These are phyloP conservation scores for Solanum corneliomulleri DNA, from an alignment of 257 asterid genomes.

Conservation along the genomic window DNA sequence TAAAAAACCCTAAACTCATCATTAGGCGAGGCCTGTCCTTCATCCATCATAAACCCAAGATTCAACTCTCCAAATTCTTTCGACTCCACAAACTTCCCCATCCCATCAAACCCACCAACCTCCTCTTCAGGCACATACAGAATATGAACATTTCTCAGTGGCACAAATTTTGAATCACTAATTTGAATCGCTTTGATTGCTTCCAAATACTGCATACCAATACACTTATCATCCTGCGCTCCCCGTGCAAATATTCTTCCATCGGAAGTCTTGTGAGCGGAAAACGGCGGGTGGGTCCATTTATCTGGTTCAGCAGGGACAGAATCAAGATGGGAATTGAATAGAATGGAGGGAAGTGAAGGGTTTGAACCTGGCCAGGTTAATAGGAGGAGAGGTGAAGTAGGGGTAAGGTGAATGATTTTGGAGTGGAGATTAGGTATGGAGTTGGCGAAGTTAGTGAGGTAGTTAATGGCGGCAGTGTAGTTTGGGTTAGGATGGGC, in stretches of 20 bases:
- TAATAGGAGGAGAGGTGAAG: constrained; percentile 64
- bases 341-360: constrained; percentile 54
- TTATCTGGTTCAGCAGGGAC: constrained; percentile 83
- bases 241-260: constrained; percentile 87
- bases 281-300: constrained; percentile 75
- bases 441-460: constrained; percentile 47
- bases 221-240: constrained; percentile 89
- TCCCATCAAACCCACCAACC: constrained; percentile 82
- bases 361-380: constrained; percentile 77
- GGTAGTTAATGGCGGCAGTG: constrained; percentile 53
- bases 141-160: constrained; percentile 47
- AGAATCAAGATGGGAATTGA: constrained; percentile 89
- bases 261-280: constrained; percentile 38
- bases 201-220: constrained; percentile 71
- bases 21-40: constrained; percentile 73
- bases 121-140: constrained; percentile 87
- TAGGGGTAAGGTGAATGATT: constrained; percentile 28
- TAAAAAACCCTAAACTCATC: constrained; percentile 85
- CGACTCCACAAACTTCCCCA: constrained; percentile 54
- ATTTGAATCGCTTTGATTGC: constrained; percentile 32
- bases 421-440: constrained; percentile 39
- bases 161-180: constrained; percentile 8
- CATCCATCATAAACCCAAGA: constrained; percentile 79
- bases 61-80: constrained; percentile 46
- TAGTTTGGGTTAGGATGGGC: constrained; percentile 82